phyloP scores from a whole-genome alignment of 805 yeast genomes.

The Priceomyces castillae region DNA sequence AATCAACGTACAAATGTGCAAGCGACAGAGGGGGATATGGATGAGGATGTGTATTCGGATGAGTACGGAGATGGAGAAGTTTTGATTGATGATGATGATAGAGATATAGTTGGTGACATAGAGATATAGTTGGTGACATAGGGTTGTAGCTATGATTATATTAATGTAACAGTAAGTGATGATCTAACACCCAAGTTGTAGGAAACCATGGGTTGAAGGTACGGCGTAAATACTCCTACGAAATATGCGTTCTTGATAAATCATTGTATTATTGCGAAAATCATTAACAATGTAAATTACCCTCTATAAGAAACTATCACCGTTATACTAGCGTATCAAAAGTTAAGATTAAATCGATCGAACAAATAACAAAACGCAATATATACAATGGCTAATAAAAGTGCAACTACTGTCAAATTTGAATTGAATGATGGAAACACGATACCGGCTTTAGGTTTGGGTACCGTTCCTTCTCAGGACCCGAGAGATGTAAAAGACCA shows the following conservation, averaged over 20 bases:
- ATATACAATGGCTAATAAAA: too few relatives aligned
- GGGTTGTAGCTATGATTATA: constrained; percentile 1
- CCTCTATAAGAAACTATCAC: too few relatives aligned
- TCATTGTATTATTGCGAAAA: too few relatives aligned
- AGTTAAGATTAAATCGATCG: background rate
- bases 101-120: constrained; percentile 38
- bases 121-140: constrained; percentile 23
- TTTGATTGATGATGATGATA: constrained; percentile 20
- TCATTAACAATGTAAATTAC: too few relatives aligned
- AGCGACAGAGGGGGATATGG: constrained; percentile 22
- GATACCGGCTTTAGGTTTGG: constrained; percentile 70
- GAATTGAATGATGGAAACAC: constrained; percentile 54
- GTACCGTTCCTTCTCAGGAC: constrained; percentile 39
- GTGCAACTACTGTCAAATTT: constrained; percentile 39
- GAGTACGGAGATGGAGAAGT: constrained; percentile 25
- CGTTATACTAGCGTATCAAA: background rate
- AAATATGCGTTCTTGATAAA: too few relatives aligned
- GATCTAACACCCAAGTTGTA: too few relatives aligned
- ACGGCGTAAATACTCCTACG: too few relatives aligned
- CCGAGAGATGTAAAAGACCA: constrained; percentile 31
- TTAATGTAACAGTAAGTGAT: too few relatives aligned
- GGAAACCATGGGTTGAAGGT: too few relatives aligned
- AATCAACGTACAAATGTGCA: constrained; percentile 10
- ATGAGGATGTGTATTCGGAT: constrained; percentile 20
- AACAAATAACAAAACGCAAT: constrained; percentile 5